Evolutionary conservation across 169 alveolate genomes (phyloP).

Genomic region (Condylostoma magnum): DNA sequence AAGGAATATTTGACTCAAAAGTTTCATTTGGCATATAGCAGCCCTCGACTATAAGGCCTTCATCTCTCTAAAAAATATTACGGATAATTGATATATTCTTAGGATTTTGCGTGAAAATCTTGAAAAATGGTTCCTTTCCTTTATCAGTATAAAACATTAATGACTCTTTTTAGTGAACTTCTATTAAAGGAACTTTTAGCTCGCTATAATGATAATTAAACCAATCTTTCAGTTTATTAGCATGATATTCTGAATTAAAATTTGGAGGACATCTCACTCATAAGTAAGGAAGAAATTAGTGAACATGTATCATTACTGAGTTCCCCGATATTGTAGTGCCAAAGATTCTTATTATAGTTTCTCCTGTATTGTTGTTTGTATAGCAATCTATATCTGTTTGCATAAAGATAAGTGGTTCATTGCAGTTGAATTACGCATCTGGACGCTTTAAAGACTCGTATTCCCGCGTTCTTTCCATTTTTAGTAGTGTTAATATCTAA

Average conservation of each 20-base stretch:
- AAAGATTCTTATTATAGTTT: conserved; percentile 36
- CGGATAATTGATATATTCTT: conserved; percentile 1
- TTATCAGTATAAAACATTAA: neutral
- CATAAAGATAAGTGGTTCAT: conserved; percentile 29
- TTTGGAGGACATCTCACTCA: conserved; percentile 24
- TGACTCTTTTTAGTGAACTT: neutral
- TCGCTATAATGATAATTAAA: no score
- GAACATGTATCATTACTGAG: conserved; percentile 50
- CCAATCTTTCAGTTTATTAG: neutral
- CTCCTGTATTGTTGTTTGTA: neutral
- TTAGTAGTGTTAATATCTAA: no score
- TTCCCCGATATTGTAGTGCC: conserved; percentile 49
- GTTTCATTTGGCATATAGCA: conserved; percentile 51
- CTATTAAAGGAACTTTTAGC: no score
- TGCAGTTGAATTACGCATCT: neutral
- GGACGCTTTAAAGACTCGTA: no score
- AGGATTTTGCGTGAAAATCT: neutral
- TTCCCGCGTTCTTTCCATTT: no score
- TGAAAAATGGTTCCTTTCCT: neutral
- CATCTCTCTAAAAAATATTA: neutral
- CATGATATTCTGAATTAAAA: neutral
- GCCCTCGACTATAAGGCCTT: conserved; percentile 19
- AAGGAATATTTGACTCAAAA: conserved; percentile 96
- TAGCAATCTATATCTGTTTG: conserved; percentile 45
- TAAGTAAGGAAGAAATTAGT: conserved; percentile 47